Evolutionary conservation across 345 rosid species (phyloP), one percentile per base, ranked within the genome.

Genomic region (Camelina sativa): DNA sequence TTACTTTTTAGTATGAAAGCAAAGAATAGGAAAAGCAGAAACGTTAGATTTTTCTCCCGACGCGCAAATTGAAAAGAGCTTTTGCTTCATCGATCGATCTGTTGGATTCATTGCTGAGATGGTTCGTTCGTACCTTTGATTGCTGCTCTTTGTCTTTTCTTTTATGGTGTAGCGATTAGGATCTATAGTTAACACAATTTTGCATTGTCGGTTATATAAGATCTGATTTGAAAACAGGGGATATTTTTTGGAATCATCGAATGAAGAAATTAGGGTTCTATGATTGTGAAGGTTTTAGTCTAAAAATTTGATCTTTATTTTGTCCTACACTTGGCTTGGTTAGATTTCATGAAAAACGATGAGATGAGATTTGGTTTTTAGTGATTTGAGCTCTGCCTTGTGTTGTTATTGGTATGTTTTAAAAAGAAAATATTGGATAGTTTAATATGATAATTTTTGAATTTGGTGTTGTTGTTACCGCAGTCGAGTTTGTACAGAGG

Each of bases 401-500:
- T 22, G 71, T 41, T 53, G 54, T 62, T 20, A 20, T 20, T 71
- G 30, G 52, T 38, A 17, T 28, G 12, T 17, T n/a, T 17, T 0
- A 17, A 17, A 32, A 28, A 28, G 30, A 34, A 38, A 9, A 40
- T 20, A 17, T 38, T 25, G 1, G 59, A 74, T 19, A 7, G 46
- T 55, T 56, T 47, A n/a, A 30, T 41, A 30, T n/a, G 30, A 28
- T 28, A 28, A 17, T 4, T 28, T 15, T 37, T 48, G 62, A 60
- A 8, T 41, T 62, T 23, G 46, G 38, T 37, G 48, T 32, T 20
- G 48, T 32, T 20, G 3, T 32, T 40, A 11, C 6, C 25, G 60
- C 78, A 91, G 93, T 78, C 88, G 48, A 78, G 79, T 74, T 32
- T 78, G 51, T 82, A 86, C 59, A 82, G 85, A 79, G 92, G 80